Evolutionary conservation across 108 stramenopile species (phyloP), one percentile per base, ranked within the genome.

Genomic region (Pseudonitzschia multistriata): DNA sequence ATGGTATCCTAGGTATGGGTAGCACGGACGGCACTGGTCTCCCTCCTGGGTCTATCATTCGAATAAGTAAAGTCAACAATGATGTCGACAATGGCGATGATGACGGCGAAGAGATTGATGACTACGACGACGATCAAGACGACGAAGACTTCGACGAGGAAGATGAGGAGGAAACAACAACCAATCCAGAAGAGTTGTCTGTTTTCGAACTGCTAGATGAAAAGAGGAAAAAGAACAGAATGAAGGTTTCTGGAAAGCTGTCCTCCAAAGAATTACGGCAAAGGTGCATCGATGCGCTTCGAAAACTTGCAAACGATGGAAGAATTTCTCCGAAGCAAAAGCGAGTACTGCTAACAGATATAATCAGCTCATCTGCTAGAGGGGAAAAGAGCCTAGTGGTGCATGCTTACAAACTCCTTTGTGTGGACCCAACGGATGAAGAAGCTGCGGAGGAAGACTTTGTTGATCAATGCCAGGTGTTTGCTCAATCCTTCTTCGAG

Each of bases 391-490:
- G 87, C 66, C 77, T 90, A 84, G 87, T 93, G 50, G 92, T 90
- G 74, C 82, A 87, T 49, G 92, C 89, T 3, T 93, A 83, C 54
- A 87, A 88, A 50, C 66, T 93, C 49, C 66, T 93, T 42, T 88
- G 83, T 62, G 60, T 67, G 11, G 71, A 68, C 39, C 50, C n/a
- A 49, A 53, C 27, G 24, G 67, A 71, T 25, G 52, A 68, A 24
- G 79, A 82, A 48, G 79, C 79, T 35, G 88, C 85, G 28, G 84
- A 90, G 62, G 88, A 88, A 75, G 92, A 93, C n/a, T 93, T 93
- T 75, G 84, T 87, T 7, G 92, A 93, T 39, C 92, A 93, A 73
- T 93, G 92, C 60, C 66, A 83, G 55, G 86, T 93, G 29, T 87
- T 93, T 83, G 87, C 89, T 15, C 36, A 62, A 21, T 53, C 49